These are phyloP conservation scores for Penicillium ucsense DNA, from an alignment of 495 filamentous ascomycete genomes.

Conservation along the genomic window DNA sequence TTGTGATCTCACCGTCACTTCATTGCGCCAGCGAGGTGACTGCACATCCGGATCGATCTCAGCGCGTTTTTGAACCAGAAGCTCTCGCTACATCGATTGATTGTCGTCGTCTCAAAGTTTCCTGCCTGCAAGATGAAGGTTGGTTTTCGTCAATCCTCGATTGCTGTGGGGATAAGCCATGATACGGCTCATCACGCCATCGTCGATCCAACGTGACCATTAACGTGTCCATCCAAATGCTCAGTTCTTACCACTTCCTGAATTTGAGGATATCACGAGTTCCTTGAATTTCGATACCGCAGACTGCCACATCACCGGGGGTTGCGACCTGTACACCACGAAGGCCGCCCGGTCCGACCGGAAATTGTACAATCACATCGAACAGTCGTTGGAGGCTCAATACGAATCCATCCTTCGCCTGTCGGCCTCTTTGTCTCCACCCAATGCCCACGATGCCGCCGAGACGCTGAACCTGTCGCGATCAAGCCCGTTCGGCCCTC, in stretches of 20 bases:
- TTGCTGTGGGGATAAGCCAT: conserved; percentile 3
- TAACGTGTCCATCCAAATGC: not conserved
- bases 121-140: conserved; percentile 17
- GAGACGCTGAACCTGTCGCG: conserved; percentile 64
- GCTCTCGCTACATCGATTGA: too few relatives aligned
- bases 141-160: conserved; percentile 1
- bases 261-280: conserved; percentile 78
- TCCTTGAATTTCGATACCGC: conserved; percentile 89
- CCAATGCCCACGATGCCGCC: conserved; percentile 45
- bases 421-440: conserved; percentile 71
- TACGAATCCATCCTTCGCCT: conserved; percentile 79
- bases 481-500: conserved; percentile 80
- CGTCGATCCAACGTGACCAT: not conserved
- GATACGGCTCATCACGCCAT: not conserved
- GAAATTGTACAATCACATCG: conserved; percentile 93
- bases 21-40: not conserved
- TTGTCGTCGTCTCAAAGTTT: too few relatives aligned
- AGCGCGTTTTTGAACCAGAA: not conserved
- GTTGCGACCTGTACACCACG: conserved; percentile 93
- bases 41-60: not conserved
- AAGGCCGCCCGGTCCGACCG: conserved; percentile 92
- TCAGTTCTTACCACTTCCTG: conserved; percentile 83
- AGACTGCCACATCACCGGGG: conserved; percentile 80
- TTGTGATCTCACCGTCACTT: conserved; percentile 9
- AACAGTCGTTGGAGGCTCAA: conserved; percentile 75